Percentiles rank a stretch among this genome's conserved stretches.
Evolutionary conservation across 257 asterid genomes (phyloP).

Genomic region (Parsonsia alboflavescens): DNA sequence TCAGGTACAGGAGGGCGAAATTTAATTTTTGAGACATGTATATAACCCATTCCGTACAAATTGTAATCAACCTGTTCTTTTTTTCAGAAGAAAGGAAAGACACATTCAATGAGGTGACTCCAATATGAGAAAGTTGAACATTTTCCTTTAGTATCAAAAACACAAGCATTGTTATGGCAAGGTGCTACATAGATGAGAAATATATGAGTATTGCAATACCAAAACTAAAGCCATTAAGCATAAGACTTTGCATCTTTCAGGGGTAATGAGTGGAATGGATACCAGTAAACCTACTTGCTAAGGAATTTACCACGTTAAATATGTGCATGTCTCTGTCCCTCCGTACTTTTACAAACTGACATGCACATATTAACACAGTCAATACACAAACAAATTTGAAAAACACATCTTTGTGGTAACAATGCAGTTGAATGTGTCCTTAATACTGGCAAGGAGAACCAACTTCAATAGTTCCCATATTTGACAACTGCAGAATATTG

Average conservation of each 20-base stretch:
- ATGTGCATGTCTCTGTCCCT: not conserved
- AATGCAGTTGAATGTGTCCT: too few species aligned
- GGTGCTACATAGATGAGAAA: not conserved
- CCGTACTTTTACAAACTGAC: not conserved
- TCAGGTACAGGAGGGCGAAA: slow-evolving; percentile 88
- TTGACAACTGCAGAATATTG: too few species aligned
- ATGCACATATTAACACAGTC: not conserved
- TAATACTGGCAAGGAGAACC: too few species aligned
- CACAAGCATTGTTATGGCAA: not conserved
- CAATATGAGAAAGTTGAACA: not conserved
- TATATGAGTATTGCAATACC: not conserved
- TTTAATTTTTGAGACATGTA: slow-evolving; percentile 73
- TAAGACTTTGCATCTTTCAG: not conserved
- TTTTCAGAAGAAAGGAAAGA: not conserved
- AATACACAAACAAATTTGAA: not conserved
- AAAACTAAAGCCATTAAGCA: not conserved
- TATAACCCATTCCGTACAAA: slow-evolving; percentile 92
- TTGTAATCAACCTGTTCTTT: slow-evolving; percentile 74
- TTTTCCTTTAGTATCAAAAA: not conserved
- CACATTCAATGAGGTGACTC: not conserved
- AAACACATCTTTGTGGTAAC: not conserved
- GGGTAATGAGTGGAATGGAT: not conserved
- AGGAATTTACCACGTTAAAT: not conserved
- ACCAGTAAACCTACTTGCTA: not conserved
- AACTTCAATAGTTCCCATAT: too few species aligned